These are phyloP conservation scores for Paecilomyces sp. DNA, from an alignment of 2,329 filamentous ascomycete genomes.

Conservation along the genomic window DNA sequence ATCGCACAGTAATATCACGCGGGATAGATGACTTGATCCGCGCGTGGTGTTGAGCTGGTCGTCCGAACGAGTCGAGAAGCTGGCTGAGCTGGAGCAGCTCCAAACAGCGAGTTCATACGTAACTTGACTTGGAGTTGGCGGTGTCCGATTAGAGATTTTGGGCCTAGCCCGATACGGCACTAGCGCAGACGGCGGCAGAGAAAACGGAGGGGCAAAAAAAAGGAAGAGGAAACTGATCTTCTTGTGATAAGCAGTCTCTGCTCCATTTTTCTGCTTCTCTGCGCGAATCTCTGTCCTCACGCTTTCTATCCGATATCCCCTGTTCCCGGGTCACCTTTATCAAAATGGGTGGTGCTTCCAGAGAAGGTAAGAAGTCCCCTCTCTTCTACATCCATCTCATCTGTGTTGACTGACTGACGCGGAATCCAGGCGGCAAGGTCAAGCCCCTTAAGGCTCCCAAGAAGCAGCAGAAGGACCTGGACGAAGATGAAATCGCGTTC, in stretches of 20 bases:
- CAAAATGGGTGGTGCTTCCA: conserved; percentile 58
- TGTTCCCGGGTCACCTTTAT: not conserved
- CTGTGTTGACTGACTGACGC: conserved; percentile 4
- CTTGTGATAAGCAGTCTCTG: conserved; percentile 15
- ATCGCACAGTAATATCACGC: not conserved
- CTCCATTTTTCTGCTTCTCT: conserved; percentile 10
- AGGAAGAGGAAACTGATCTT: conserved; percentile 19
- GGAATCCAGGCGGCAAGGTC: conserved; percentile 62
- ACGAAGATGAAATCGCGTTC: conserved; percentile 80
- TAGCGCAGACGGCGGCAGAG: not conserved
- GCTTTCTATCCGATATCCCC: not conserved
- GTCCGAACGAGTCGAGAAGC: not conserved
- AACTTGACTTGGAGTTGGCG: not conserved
- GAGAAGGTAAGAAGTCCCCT: conserved; percentile 49
- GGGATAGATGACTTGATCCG: not conserved
- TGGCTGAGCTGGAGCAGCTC: not conserved
- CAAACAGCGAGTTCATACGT: not conserved
- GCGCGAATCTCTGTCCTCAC: conserved; percentile 6
- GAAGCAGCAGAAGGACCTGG: conserved; percentile 73
- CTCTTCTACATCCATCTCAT: not conserved
- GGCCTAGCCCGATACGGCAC: conserved; percentile 9
- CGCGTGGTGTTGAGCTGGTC: not conserved
- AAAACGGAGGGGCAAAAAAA: conserved; percentile 7
- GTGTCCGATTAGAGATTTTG: conserved; percentile 8
- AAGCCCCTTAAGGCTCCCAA: conserved; percentile 85